Evolutionary conservation across 805 yeast species (phyloP).

Genomic region (Pichia insulana): DNA sequence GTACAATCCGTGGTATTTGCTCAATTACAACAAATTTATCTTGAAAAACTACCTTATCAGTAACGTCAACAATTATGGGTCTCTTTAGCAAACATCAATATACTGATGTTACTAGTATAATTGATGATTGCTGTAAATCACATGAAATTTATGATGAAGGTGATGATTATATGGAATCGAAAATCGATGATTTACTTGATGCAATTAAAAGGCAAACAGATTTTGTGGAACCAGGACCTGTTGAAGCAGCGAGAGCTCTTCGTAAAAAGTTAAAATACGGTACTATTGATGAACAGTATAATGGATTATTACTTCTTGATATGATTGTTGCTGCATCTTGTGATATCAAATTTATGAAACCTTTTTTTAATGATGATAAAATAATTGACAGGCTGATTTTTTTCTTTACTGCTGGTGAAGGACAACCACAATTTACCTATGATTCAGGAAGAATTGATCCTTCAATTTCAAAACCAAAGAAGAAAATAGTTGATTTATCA

Average conservation of each 20-base stretch:
- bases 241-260: conserved; percentile 86
- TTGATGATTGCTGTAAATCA: conserved; percentile 41
- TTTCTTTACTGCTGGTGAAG: conserved; percentile 30
- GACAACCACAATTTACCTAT: neutral
- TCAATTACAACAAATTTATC: neutral
- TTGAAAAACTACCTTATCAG: neutral
- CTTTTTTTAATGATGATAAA: conserved; percentile 58
- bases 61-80: conserved; percentile 33
- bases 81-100: conserved; percentile 52
- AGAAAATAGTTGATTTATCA: conserved; percentile 23
- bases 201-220: conserved; percentile 33
- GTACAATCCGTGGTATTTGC: too few species aligned
- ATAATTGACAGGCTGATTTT: conserved; percentile 54
- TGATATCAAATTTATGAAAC: conserved; percentile 30
- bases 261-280: conserved; percentile 89
- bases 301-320: conserved; percentile 54
- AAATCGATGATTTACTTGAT: conserved; percentile 50
- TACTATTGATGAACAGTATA: conserved; percentile 47
- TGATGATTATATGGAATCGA: conserved; percentile 31
- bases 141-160: conserved; percentile 36
- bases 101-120: conserved; percentile 60
- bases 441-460: neutral
- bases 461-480: conserved; percentile 2
- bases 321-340: conserved; percentile 50
- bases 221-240: conserved; percentile 31